These are phyloP conservation scores for Fraxinus sp. DNA, from an alignment of 305 asterid species.

Conservation along the genomic window DNA sequence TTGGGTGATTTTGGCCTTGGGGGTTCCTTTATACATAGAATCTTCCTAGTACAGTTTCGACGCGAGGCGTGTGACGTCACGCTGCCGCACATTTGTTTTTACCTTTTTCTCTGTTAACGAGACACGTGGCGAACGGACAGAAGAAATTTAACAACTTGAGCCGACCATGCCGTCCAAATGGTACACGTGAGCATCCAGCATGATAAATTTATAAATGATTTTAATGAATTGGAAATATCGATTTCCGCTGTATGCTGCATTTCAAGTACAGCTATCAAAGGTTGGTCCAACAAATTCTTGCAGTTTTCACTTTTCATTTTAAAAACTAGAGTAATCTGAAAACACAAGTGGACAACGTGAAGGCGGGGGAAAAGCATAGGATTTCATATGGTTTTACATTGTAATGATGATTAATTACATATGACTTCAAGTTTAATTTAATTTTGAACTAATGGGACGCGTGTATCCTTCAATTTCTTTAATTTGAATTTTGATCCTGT, in stretches of 20 bases:
- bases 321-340: too few relatives aligned
- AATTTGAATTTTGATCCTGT: not conserved
- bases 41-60: slow-evolving; percentile 3
- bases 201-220: not conserved
- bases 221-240: not conserved
- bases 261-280: not conserved
- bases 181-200: slow-evolving; percentile 23
- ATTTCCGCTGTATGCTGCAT: not conserved
- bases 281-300: not conserved
- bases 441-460: not conserved
- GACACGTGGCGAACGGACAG: slow-evolving; percentile 49
- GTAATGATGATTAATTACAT: not conserved
- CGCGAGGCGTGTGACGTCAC: not conserved
- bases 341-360: not conserved
- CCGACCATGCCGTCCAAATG: slow-evolving; percentile 42
- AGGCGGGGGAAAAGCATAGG: not conserved
- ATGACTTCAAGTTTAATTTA: not conserved
- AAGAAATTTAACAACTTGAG: slow-evolving; percentile 26
- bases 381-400: not conserved
- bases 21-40: slow-evolving; percentile 26
- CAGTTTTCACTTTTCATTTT: not conserved
- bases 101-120: slow-evolving; percentile 1
- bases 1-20: slow-evolving; percentile 2
- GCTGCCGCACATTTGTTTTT: not conserved
- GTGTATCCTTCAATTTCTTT: not conserved